Base-by-base conservation (phyloP, 805 yeast genomes). In the Cyberlindnera maritima region DNA sequence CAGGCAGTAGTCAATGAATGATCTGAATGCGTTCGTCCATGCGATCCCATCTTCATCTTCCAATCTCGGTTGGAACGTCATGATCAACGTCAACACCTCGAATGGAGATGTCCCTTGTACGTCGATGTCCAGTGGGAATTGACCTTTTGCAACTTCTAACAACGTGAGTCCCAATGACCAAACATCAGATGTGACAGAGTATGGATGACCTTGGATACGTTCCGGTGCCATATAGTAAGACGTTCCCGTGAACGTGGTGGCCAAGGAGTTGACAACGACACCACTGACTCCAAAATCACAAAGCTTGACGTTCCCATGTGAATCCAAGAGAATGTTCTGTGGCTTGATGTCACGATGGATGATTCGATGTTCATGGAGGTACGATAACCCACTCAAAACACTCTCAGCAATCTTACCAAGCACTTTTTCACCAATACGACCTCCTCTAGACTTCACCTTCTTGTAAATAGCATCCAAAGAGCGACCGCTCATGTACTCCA, bases 171-270 rank as follows among this genome's bases (percentile, higher is more conserved):
- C 99, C 28, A 94, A 68, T 1, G 97, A 90, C 99, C 99, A 94
- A 14, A 94, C 92, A 63, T 94, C 99, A 58, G 95, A 84, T 4
- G 96, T 88, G 3, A 92, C 97, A 11, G 96, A 85, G 62, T 94
- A 94, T 1, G 97, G 94, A 61, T 89, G 92, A 25, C 97, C 97
- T 70, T 88, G 88, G 43, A 94, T 92, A 57, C 99, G 76, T 66
- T 94, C 99, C 0, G 99, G 99, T 0, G 99, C 98, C 99, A 94
- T 94, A 66, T 94, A 94, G 63, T 88, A 92, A 11, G 96, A 91
- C 0, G 99, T 94, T 2, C 99, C 99, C 0, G 97, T 94, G 62
- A 91, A 94, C 0, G 99, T 94, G 1, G 96, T 88, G 1, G 98
- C 98, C 39, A 94, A 71, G 0, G 97, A 89, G 65, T 94, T 86